Evolutionary conservation across 371 early-diverging fungal species (phyloP).

Genomic region (Syncephalastrum sp.): DNA sequence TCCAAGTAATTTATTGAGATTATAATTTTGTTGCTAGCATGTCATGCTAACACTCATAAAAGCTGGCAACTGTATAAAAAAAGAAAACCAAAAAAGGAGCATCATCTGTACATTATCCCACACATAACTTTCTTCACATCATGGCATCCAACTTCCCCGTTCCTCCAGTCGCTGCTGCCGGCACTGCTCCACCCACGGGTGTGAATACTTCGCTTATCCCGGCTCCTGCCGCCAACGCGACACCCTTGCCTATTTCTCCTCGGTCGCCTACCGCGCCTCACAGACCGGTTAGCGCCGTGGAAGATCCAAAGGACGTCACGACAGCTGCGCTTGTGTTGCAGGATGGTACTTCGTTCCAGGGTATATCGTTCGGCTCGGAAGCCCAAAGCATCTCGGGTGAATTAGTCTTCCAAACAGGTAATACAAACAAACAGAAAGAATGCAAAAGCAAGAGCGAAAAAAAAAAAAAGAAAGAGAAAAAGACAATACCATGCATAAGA

Average conservation of each 20-base stretch:
- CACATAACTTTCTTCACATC: slow-evolving; percentile 4
- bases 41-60: slow-evolving; percentile 1
- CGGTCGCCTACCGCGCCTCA: slow-evolving; percentile 47
- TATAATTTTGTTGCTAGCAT: background rate
- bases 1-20: slow-evolving; percentile 1
- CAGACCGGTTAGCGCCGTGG: slow-evolving; percentile 57
- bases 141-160: slow-evolving; percentile 44
- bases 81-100: slow-evolving; percentile 8
- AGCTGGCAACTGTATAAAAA: slow-evolving; percentile 2
- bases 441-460: background rate
- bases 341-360: slow-evolving; percentile 86
- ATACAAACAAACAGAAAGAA: slow-evolving; percentile 17
- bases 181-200: slow-evolving; percentile 28
- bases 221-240: slow-evolving; percentile 50
- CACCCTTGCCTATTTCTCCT: slow-evolving; percentile 35
- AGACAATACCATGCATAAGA: slow-evolving; percentile 39
- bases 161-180: slow-evolving; percentile 40
- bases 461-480: no score
- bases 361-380: slow-evolving; percentile 94
- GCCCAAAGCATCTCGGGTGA: slow-evolving; percentile 87
- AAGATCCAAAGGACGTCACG: slow-evolving; percentile 48
- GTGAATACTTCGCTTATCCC: slow-evolving; percentile 29
- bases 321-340: slow-evolving; percentile 74
- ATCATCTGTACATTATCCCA: slow-evolving; percentile 5
- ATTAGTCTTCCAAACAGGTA: slow-evolving; percentile 97